A percentile compares a stretch with the other conserved stretches of the same genome.
These are phyloP conservation scores for Arthrobotrys sphaeroides DNA, from an alignment of 2,329 filamentous ascomycete genomes.

Conservation along the genomic window DNA sequence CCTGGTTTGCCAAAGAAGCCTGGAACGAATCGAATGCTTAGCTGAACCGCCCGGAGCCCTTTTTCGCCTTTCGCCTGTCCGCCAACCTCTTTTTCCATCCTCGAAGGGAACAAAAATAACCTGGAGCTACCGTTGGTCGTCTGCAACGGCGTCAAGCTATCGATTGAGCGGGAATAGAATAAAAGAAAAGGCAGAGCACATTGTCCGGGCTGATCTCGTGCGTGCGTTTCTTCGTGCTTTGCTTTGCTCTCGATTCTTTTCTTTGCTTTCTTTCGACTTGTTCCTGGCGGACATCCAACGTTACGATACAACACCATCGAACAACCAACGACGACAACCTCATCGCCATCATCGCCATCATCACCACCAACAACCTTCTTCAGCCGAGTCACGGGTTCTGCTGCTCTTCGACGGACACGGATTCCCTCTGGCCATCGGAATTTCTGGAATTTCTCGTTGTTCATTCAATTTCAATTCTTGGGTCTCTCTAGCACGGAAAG, in stretches of 20 bases:
- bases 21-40: conserved; percentile 49
- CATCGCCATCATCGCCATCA: neutral
- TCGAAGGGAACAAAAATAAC: conserved; percentile 36
- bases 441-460: conserved; percentile 11
- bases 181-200: neutral
- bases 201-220: conserved; percentile 10
- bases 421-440: conserved; percentile 12
- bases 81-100: conserved; percentile 26
- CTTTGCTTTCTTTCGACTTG: neutral
- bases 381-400: neutral
- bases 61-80: neutral
- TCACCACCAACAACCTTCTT: neutral
- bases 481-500: conserved; percentile 14
- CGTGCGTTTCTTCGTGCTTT: conserved; percentile 10
- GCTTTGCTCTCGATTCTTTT: neutral
- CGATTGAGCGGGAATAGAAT: neutral
- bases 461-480: conserved; percentile 33
- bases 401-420: neutral
- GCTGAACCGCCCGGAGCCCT: conserved; percentile 38
- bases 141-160: conserved; percentile 22
- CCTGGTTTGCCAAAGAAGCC: conserved; percentile 11
- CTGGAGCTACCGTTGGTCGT: neutral
- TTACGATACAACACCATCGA: neutral
- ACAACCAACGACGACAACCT: neutral
- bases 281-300: neutral